A percentile compares a stretch with the other conserved stretches of the same genome.
phyloP scores from a whole-genome alignment of 2,329 filamentous ascomycete genomes.

The Talaromyces sp. region DNA sequence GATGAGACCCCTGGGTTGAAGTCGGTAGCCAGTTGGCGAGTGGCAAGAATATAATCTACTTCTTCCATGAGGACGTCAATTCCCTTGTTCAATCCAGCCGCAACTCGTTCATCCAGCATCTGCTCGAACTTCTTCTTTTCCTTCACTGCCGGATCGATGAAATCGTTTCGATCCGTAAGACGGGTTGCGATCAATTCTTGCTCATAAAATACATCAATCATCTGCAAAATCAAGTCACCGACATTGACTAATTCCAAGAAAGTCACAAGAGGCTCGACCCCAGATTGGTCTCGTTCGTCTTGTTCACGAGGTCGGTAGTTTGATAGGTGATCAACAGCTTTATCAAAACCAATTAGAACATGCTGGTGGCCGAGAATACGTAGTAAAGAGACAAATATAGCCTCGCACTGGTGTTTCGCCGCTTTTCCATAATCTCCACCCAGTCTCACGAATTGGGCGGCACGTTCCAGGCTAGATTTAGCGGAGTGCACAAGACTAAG shows the following conservation, averaged over 20 bases:
- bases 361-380: conserved; percentile 83
- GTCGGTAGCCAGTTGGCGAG: conserved; percentile 81
- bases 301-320: conserved; percentile 84
- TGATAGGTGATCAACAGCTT: conserved; percentile 86
- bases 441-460: conserved; percentile 77
- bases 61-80: conserved; percentile 99
- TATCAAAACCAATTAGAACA: conserved; percentile 90
- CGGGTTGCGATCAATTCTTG: conserved; percentile 84
- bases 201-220: conserved; percentile 98
- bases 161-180: conserved; percentile 90
- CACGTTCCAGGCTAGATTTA: conserved; percentile 83
- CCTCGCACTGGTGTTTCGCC: conserved; percentile 83
- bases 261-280: conserved; percentile 87
- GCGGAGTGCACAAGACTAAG: conserved; percentile 85
- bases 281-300: conserved; percentile 65
- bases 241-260: conserved; percentile 98
- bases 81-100: conserved; percentile 92
- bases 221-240: conserved; percentile 95
- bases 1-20: conserved; percentile 71
- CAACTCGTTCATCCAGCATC: conserved; percentile 96
- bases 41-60: conserved; percentile 92
- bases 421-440: conserved; percentile 80
- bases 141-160: conserved; percentile 85
- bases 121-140: conserved; percentile 99
- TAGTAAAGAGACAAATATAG: conserved; percentile 83